phyloP scores from a whole-genome alignment of 2,329 filamentous ascomycete species.

The Xenoacremonium recifei region DNA sequence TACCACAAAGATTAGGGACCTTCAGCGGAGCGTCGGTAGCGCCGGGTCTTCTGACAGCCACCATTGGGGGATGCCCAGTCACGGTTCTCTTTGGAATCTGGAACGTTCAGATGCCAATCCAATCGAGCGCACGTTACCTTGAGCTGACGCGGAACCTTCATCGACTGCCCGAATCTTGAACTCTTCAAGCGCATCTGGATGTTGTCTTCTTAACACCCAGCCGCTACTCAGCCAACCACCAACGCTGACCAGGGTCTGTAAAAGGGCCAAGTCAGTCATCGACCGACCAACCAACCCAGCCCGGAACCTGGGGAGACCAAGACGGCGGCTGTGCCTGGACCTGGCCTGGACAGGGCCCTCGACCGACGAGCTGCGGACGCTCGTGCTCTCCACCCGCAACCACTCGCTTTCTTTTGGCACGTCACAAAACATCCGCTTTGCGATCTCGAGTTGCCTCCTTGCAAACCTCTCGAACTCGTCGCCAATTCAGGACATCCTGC shows the following conservation, averaged over 20 bases:
- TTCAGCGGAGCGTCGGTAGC: slow-evolving; percentile 11
- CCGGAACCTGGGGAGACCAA: background rate
- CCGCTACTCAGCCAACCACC: background rate
- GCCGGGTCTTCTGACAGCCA: slow-evolving; percentile 9
- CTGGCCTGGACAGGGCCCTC: slow-evolving; percentile 19
- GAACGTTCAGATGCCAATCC: background rate
- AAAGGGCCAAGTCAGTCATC: background rate
- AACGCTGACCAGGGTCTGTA: background rate
- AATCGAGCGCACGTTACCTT: too few relatives aligned
- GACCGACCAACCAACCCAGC: slow-evolving; percentile 1
- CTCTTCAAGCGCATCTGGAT: too few relatives aligned
- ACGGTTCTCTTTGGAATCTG: background rate
- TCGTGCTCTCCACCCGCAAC: slow-evolving; percentile 5
- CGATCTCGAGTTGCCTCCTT: background rate
- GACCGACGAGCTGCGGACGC: slow-evolving; percentile 4
- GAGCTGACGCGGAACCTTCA: too few relatives aligned
- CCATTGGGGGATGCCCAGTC: background rate
- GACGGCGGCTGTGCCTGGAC: slow-evolving; percentile 23
- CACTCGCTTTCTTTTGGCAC: slow-evolving; percentile 6
- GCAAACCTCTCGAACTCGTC: background rate
- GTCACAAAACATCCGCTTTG: background rate
- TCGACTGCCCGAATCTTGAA: too few relatives aligned
- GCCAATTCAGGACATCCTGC: background rate
- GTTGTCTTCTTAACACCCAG: too few relatives aligned
- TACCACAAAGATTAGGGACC: too few relatives aligned